These are phyloP conservation scores for Ophiostoma tasmaniense DNA, from an alignment of 2,329 filamentous ascomycete species.

Conservation along the genomic window DNA sequence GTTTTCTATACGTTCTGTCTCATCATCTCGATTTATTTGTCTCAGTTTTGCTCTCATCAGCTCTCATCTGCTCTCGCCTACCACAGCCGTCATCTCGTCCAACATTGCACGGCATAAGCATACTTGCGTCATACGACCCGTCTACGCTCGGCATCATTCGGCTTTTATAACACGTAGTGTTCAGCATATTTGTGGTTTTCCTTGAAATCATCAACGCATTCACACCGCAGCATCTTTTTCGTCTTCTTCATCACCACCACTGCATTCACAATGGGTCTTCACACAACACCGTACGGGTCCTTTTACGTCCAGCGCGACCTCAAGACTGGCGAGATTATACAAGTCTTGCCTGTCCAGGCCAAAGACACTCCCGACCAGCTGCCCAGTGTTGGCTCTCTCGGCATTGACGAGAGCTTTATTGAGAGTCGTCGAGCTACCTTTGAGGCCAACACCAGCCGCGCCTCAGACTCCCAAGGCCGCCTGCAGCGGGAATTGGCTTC, in stretches of 20 bases:
- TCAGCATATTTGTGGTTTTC: background rate
- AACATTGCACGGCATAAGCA: background rate
- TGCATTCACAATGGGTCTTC: constrained; percentile 16
- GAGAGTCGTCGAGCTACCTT: constrained; percentile 19
- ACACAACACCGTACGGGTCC: constrained; percentile 19
- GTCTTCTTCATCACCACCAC: background rate
- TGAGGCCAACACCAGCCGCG: constrained; percentile 16
- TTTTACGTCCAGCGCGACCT: constrained; percentile 21
- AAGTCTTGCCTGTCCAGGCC: constrained; percentile 19
- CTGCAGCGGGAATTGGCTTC: constrained; percentile 18
- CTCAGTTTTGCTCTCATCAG: background rate
- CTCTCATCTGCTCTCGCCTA: background rate
- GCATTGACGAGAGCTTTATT: constrained; percentile 21
- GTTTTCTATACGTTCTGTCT: background rate
- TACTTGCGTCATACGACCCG: background rate
- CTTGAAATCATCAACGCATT: background rate
- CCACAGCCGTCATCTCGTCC: background rate
- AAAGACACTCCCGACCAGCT: constrained; percentile 17
- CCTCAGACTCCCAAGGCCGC: constrained; percentile 15
- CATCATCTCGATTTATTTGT: background rate
- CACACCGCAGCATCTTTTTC: background rate
- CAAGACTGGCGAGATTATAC: constrained; percentile 20
- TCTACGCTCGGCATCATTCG: background rate
- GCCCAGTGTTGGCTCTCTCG: constrained; percentile 19
- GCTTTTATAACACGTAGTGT: background rate